A percentile compares a stretch with the other conserved stretches of the same genome.
These are phyloP conservation scores for Penicillium roqueforti DNA, from an alignment of 495 filamentous ascomycete genomes.

Conservation along the genomic window DNA sequence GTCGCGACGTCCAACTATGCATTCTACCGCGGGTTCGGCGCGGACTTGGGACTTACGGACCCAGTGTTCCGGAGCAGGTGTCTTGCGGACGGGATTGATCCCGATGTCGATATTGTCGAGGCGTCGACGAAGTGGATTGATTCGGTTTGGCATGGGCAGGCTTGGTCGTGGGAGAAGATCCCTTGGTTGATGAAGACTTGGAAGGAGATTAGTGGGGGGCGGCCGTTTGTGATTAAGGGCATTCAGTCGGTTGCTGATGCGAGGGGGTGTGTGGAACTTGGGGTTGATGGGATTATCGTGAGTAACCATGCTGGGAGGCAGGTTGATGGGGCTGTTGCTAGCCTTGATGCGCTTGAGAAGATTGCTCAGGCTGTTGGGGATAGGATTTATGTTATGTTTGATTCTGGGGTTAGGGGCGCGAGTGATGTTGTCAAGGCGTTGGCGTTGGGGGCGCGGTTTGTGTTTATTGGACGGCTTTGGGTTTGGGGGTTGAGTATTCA, in stretches of 20 bases:
- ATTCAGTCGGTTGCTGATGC: conserved; percentile 54
- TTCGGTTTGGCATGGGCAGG: conserved; percentile 59
- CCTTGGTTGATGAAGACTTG: conserved; percentile 52
- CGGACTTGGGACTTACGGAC: conserved; percentile 55
- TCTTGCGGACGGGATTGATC: conserved; percentile 49
- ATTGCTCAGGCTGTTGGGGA: conserved; percentile 57
- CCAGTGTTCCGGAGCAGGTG: conserved; percentile 54
- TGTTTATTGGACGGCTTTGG: conserved; percentile 60
- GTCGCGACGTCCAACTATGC: conserved; percentile 56
- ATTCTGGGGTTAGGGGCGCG: conserved; percentile 55
- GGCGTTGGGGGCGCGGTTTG: conserved; percentile 59
- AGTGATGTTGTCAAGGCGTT: conserved; percentile 60
- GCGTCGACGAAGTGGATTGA: conserved; percentile 60
- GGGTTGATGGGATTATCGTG: conserved; percentile 56
- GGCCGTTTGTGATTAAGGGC: conserved; percentile 56
- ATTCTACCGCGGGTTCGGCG: conserved; percentile 56
- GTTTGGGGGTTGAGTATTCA: conserved; percentile 58
- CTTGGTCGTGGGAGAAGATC: conserved; percentile 56
- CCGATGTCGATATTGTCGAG: conserved; percentile 43
- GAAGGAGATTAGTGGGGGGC: conserved; percentile 48
- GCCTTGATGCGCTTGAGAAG: conserved; percentile 58
- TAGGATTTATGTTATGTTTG: conserved; percentile 55
- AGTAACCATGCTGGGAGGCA: conserved; percentile 59
- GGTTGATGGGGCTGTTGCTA: conserved; percentile 58
- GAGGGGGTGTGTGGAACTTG: conserved; percentile 49